These are phyloP conservation scores for Phylloporus sp. DNA, from an alignment of 768 basidiomycete species.

Conservation along the genomic window DNA sequence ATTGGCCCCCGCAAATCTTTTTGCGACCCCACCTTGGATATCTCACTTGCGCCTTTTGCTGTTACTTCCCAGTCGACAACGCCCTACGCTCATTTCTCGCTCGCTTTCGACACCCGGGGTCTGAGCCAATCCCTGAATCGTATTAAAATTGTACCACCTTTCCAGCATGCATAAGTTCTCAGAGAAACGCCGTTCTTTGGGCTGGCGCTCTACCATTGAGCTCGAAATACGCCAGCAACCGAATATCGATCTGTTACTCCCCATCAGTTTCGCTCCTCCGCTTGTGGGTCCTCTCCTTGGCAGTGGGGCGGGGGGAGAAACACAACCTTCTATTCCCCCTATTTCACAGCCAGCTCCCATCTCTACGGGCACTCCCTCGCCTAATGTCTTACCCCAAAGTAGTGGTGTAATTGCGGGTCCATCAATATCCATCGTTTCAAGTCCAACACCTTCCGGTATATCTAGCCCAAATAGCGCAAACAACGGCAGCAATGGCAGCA, in stretches of 20 bases:
- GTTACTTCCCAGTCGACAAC: slow-evolving; percentile 12
- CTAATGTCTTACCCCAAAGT: background rate
- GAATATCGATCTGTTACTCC: slow-evolving; percentile 34
- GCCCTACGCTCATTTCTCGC: slow-evolving; percentile 24
- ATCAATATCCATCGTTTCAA: background rate
- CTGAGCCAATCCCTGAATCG: background rate
- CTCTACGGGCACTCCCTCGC: background rate
- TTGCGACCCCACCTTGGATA: background rate
- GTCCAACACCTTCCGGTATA: background rate
- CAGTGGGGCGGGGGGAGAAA: slow-evolving; percentile 2
- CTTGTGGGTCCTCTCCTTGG: slow-evolving; percentile 34
- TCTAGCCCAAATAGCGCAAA: background rate
- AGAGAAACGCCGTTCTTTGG: slow-evolving; percentile 9
- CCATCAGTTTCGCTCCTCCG: slow-evolving; percentile 29
- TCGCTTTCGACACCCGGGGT: slow-evolving; percentile 12
- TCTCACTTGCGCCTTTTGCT: slow-evolving; percentile 2
- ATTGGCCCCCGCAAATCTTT: too few relatives aligned
- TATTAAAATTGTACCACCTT: slow-evolving; percentile 6
- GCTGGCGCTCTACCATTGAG: slow-evolving; percentile 7
- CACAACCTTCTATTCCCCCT: slow-evolving; percentile 4
- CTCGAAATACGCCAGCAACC: slow-evolving; percentile 35
- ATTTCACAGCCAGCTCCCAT: background rate
- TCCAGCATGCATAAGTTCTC: slow-evolving; percentile 12
- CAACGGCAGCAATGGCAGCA: background rate
- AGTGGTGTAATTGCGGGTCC: background rate